Conservation (phyloP, 78 protist genomes). For the Dictyostelium citrinum region DNA sequence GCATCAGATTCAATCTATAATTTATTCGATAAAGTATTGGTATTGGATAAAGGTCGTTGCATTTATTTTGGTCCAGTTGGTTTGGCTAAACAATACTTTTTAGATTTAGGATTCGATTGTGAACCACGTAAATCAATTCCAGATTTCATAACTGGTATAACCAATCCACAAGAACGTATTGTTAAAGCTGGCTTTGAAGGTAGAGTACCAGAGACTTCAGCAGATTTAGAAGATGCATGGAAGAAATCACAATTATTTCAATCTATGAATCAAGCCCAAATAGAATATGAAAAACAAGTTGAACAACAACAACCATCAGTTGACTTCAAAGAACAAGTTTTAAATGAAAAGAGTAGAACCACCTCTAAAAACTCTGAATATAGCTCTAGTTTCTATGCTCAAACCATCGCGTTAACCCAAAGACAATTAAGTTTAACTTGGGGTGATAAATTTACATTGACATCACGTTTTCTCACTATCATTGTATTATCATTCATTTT, state of each 20-base stretch:
- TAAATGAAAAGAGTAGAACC: slow-evolving; percentile 2
- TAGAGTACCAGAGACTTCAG: slow-evolving; percentile 43
- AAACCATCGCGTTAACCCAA: slow-evolving; percentile 9
- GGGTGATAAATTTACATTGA: slow-evolving; percentile 47
- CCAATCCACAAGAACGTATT: slow-evolving; percentile 69
- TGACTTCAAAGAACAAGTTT: slow-evolving; percentile 15
- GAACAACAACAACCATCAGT: slow-evolving; percentile 29
- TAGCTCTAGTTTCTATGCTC: slow-evolving; percentile 28
- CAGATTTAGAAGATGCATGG: slow-evolving; percentile 61
- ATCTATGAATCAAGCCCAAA: neutral
- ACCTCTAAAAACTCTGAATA: slow-evolving; percentile 27
- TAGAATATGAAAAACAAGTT: neutral
- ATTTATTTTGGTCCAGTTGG: slow-evolving; percentile 63
- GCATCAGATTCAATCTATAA: slow-evolving; percentile 61
- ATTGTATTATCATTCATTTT: slow-evolving; percentile 12
- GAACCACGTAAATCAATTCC: slow-evolving; percentile 73
- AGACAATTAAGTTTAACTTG: slow-evolving; percentile 43
- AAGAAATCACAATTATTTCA: neutral
- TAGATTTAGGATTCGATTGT: slow-evolving; percentile 59
- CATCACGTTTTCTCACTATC: slow-evolving; percentile 17
- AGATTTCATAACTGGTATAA: slow-evolving; percentile 71
- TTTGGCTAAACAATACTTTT: slow-evolving; percentile 59
- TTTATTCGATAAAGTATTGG: slow-evolving; percentile 47
- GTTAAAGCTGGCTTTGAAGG: slow-evolving; percentile 47
- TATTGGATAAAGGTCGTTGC: slow-evolving; percentile 45